A percentile compares a stretch with the other conserved stretches of the same genome.
phyloP scores from a whole-genome alignment of 768 basidiomycete species.

The Galerina sulciceps region DNA sequence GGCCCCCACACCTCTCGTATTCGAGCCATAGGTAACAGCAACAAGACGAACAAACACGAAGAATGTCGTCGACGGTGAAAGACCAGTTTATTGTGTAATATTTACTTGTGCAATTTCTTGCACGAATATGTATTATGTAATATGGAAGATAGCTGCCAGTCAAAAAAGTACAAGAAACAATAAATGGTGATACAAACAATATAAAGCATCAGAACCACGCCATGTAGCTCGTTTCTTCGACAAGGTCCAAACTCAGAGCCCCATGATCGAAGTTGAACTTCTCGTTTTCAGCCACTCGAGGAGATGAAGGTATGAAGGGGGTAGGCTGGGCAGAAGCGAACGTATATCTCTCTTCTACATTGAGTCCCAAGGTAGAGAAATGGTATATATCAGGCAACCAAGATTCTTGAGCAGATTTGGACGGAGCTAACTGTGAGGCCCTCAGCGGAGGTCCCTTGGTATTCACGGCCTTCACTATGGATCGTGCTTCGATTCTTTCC shows the following conservation, averaged over 20 bases:
- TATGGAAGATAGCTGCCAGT: background rate
- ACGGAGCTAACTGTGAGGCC: background rate
- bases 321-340: conserved; percentile 39
- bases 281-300: conserved; percentile 56
- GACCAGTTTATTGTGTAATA: background rate
- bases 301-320: conserved; percentile 50
- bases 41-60: background rate
- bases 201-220: conserved; percentile 56
- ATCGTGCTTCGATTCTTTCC: conserved; percentile 18
- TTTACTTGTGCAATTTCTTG: background rate
- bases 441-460: background rate
- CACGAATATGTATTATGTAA: background rate
- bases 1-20: conserved; percentile 96
- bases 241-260: conserved; percentile 54
- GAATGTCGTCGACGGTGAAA: background rate
- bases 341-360: conserved; percentile 42
- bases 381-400: conserved; percentile 54
- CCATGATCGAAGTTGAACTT: conserved; percentile 68
- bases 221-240: conserved; percentile 70
- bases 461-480: background rate
- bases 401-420: conserved; percentile 22
- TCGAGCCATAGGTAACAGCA: conserved; percentile 57
- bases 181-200: conserved; percentile 3
- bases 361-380: conserved; percentile 46
- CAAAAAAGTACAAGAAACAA: background rate